Base-by-base conservation (phyloP, 345 rosid species). In the Citrus reticulata region DNA sequence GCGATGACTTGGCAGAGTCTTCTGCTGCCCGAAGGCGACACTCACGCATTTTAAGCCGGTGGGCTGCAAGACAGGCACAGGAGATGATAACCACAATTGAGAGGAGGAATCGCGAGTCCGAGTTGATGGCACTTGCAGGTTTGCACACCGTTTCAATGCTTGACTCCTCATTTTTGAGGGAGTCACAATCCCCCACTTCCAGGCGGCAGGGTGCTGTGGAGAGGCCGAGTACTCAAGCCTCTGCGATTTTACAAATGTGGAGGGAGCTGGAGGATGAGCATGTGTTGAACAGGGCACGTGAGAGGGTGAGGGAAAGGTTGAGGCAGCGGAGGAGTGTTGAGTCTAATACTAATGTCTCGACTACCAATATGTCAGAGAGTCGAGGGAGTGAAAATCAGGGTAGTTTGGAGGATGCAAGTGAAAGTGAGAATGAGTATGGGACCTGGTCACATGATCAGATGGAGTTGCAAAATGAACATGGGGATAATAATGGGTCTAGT, bases 201-300 rank as follows among this genome's bases (percentile, higher is more conserved):
- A 87, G 97, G 81, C 86, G 93, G 84, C 98, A 93, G 58, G 98
- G 92, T 20, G 66, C 84, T 70, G 89, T 77, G 58, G 99, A 96
- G 84, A 87, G 97, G 86, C 98, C 99, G 0, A 93, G 79, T 67
- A 94, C 96, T 77, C 97, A 80, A 80, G 96, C 99, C 7, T 97
- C 99, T 74, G 68, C 95, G 9, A 97, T 97, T 76, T 64, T 94
- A 87, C 98, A 88, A 75, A 94, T 97, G 99, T 97, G 99, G 99
- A 87, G 99, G 86, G 99, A 97, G 88, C 82, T 97, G 89, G 99
- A 97, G 87, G 99, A 97, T 83, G 99, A 91, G 78, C 99, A 97
- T 82, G 69, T 92, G 82, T 83, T 96, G 86, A 91, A 82, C 77
- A 89, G 98, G 86, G 97, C 97, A 1, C 91, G 93, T 9, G 98